Conservation (phyloP, 257 asterid species). For the Primulina tabacum region DNA sequence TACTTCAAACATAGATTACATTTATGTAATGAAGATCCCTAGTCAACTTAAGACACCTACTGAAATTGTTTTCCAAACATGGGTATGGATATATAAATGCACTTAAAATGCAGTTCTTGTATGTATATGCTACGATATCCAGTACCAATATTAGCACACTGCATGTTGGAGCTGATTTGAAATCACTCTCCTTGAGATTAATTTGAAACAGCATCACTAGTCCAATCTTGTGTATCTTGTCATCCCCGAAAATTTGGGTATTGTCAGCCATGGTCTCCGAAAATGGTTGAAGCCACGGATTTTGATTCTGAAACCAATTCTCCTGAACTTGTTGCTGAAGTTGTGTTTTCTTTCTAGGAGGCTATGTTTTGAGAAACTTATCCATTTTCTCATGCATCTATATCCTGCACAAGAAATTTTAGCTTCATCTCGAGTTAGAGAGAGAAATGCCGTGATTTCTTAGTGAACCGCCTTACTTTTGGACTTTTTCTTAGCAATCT, state of each 20-base stretch:
- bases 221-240: conserved; percentile 54
- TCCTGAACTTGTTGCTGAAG: conserved; percentile 47
- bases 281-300: conserved; percentile 58
- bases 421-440: not conserved
- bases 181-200: not conserved
- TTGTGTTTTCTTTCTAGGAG: conserved; percentile 37
- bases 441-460: conserved; percentile 8
- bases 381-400: conserved; percentile 45
- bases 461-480: conserved; percentile 3
- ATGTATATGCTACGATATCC: no score
- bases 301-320: conserved; percentile 38
- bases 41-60: no score
- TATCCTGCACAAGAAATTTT: conserved; percentile 45
- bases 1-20: no score
- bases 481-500: not conserved
- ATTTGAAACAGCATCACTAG: not conserved
- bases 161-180: not conserved
- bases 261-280: conserved; percentile 47
- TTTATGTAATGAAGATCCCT: no score
- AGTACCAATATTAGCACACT: not conserved
- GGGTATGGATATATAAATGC: no score
- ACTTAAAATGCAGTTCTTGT: no score
- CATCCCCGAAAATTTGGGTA: conserved; percentile 56
- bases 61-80: no score
- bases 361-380: conserved; percentile 49